A percentile compares a stretch with the other conserved stretches of the same genome.
These are phyloP conservation scores for Fusarium chlamydosporum DNA, from an alignment of 2,329 filamentous ascomycete genomes.

Conservation along the genomic window DNA sequence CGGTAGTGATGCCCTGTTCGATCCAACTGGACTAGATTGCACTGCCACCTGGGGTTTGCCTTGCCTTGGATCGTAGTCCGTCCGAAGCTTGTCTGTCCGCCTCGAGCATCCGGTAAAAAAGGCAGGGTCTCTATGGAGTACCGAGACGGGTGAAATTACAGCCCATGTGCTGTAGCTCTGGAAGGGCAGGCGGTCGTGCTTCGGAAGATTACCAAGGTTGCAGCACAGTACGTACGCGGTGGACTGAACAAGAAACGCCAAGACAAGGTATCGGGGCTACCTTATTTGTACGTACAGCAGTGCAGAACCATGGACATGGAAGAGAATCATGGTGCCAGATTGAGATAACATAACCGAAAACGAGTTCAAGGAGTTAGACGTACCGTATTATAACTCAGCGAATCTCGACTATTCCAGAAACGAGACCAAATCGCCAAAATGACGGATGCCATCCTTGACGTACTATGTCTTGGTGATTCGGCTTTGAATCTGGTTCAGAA, in stretches of 20 bases:
- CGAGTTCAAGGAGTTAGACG: constrained; percentile 8
- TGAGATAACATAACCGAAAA: constrained; percentile 7
- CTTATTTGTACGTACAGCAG: constrained; percentile 19
- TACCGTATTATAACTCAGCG: constrained; percentile 1
- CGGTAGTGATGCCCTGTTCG: not conserved
- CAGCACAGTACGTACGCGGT: constrained; percentile 33
- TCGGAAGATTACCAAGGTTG: constrained; percentile 47
- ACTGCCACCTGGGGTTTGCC: constrained; percentile 25
- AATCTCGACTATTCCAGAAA: not conserved
- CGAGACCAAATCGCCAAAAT: not conserved
- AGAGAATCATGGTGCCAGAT: constrained; percentile 1
- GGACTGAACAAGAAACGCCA: constrained; percentile 41
- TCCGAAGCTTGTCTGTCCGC: constrained; percentile 26
- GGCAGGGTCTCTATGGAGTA: constrained; percentile 39
- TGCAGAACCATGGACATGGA: not conserved
- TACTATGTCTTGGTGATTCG: not conserved
- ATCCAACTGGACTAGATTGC: constrained; percentile 6
- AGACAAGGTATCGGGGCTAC: constrained; percentile 33
- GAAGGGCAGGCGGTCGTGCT: constrained; percentile 40
- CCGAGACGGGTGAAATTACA: constrained; percentile 28
- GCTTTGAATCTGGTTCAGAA: not conserved
- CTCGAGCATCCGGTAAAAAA: constrained; percentile 25
- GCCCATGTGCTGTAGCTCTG: constrained; percentile 25
- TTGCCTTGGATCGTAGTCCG: constrained; percentile 9
- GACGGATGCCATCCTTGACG: not conserved